A percentile compares a stretch with the other conserved stretches of the same genome.
phyloP scores from a whole-genome alignment of 2,329 filamentous ascomycete genomes.

The Claviceps paspali region DNA sequence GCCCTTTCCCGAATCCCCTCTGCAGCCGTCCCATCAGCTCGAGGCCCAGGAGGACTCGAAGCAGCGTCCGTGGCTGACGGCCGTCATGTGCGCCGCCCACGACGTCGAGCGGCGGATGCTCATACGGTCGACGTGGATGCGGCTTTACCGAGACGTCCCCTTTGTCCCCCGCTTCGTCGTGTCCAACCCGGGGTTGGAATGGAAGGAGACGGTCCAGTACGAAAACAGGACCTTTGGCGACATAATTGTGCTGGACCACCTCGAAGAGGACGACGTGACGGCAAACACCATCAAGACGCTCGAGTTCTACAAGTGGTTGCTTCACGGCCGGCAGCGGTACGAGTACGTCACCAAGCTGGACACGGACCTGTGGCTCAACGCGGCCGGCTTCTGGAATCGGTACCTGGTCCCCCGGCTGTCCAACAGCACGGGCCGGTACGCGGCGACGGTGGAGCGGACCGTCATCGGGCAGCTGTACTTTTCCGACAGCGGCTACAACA shows the following conservation, averaged over 20 bases:
- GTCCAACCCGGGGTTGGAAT: constrained; percentile 14
- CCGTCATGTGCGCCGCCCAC: constrained; percentile 15
- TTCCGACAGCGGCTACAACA: constrained; percentile 10
- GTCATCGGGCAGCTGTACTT: constrained; percentile 17
- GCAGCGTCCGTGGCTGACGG: constrained; percentile 13
- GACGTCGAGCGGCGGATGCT: constrained; percentile 15
- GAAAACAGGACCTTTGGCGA: constrained; percentile 20
- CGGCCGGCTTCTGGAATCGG: constrained; percentile 16
- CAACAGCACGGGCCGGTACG: constrained; percentile 4
- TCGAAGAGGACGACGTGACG: constrained; percentile 16
- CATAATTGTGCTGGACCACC: constrained; percentile 18
- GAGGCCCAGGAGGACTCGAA: background rate
- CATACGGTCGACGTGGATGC: constrained; percentile 19
- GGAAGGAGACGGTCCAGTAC: constrained; percentile 12
- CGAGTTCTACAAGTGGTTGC: constrained; percentile 18
- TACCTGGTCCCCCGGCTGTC: constrained; percentile 13
- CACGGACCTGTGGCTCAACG: constrained; percentile 18
- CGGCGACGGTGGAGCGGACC: constrained; percentile 11
- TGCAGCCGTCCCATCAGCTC: constrained; percentile 4
- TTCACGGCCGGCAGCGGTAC: constrained; percentile 10
- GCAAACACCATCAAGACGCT: constrained; percentile 20
- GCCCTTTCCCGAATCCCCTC: constrained; percentile 13
- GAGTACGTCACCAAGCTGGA: constrained; percentile 19
- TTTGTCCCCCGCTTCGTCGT: constrained; percentile 18
- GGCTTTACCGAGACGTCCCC: constrained; percentile 14